phyloP scores from a whole-genome alignment of 2,329 filamentous ascomycete genomes.

The Trichoderma sp. region DNA sequence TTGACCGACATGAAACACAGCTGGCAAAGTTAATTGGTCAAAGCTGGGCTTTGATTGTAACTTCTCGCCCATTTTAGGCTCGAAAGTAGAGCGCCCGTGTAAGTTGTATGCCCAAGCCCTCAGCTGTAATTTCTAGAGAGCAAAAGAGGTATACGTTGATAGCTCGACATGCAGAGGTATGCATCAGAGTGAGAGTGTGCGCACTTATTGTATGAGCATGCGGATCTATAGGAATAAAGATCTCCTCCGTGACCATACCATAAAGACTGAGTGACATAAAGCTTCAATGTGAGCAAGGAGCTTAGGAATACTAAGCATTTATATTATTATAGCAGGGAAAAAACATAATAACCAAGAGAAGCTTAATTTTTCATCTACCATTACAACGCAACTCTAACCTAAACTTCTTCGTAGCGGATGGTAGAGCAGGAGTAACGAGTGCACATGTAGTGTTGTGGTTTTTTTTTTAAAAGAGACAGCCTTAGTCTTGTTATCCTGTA shows the following conservation, averaged over 20 bases:
- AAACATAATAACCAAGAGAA: background rate
- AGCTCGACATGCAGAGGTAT: background rate
- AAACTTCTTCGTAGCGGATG: background rate
- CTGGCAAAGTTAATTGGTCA: background rate
- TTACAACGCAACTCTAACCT: background rate
- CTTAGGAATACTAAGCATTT: background rate
- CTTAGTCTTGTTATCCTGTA: no score
- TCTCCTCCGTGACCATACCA: background rate
- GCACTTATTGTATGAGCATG: background rate
- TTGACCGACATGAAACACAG: no score
- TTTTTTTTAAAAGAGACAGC: no score
- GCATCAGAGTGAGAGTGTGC: background rate
- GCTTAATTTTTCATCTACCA: background rate
- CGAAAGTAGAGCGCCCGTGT: background rate
- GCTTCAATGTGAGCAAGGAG: background rate
- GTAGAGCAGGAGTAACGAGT: no score
- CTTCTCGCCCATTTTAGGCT: background rate
- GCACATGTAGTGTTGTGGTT: no score
- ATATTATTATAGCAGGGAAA: background rate
- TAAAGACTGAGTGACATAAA: background rate
- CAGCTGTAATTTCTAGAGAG: background rate
- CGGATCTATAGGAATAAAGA: background rate
- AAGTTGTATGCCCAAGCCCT: background rate
- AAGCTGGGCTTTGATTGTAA: background rate
- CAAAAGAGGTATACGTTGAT: background rate